Conservation (phyloP, 2,329 filamentous ascomycete genomes). For the Pseudogymnoascus sp. region DNA sequence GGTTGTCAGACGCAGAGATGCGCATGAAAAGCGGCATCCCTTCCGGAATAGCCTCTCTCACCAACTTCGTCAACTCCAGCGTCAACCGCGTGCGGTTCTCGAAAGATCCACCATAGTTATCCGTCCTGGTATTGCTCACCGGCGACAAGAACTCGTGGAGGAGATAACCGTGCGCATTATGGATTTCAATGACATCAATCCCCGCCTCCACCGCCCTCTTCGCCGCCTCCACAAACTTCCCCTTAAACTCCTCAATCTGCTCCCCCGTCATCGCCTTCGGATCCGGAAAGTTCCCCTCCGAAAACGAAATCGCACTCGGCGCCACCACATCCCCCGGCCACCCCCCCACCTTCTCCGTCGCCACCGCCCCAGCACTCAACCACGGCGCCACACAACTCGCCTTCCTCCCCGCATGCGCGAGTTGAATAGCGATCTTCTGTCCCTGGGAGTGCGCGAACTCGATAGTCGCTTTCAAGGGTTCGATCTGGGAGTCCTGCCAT, state of each 20-base stretch:
- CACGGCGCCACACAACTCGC: slow-evolving; percentile 55
- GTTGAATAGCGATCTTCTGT: slow-evolving; percentile 70
- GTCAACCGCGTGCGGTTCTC: slow-evolving; percentile 64
- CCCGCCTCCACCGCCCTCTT: slow-evolving; percentile 59
- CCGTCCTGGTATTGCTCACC: slow-evolving; percentile 59
- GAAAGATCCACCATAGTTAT: slow-evolving; percentile 60
- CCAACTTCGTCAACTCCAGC: slow-evolving; percentile 57
- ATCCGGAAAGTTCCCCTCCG: slow-evolving; percentile 49
- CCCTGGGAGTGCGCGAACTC: slow-evolving; percentile 75
- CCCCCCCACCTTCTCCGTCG: slow-evolving; percentile 43
- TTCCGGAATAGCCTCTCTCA: slow-evolving; percentile 54
- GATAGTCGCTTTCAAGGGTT: slow-evolving; percentile 58
- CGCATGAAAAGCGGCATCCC: slow-evolving; percentile 65
- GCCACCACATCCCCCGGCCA: slow-evolving; percentile 50
- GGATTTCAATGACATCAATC: slow-evolving; percentile 67
- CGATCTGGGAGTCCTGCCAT: slow-evolving; percentile 79
- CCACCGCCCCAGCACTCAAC: slow-evolving; percentile 46
- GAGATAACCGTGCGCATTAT: slow-evolving; percentile 73
- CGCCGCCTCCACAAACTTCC: slow-evolving; percentile 50
- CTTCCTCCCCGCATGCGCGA: slow-evolving; percentile 72
- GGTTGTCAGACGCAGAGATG: slow-evolving; percentile 68
- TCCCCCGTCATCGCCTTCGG: slow-evolving; percentile 61
- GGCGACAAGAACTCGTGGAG: slow-evolving; percentile 63
- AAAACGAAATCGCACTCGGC: slow-evolving; percentile 36
- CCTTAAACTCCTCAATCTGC: slow-evolving; percentile 60